Conservation (phyloP, 306 rosid genomes). For the Astragalus membranaceus region DNA sequence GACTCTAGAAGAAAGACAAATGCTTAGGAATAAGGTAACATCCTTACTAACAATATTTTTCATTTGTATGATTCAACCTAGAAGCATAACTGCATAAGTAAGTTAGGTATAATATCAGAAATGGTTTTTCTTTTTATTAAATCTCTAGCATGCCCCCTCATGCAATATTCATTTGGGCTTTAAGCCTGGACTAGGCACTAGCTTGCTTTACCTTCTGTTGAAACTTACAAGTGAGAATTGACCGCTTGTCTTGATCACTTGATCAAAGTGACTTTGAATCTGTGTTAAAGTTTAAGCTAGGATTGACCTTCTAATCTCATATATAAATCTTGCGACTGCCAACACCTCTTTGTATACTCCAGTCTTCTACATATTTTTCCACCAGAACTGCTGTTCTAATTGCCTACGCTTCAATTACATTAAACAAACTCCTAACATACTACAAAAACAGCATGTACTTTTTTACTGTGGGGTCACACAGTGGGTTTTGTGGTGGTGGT, state of each 20-base stretch:
- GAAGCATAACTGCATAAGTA: background rate
- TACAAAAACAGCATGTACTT: too few species aligned
- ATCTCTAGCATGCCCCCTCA: background rate
- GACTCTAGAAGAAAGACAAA: constrained; percentile 81
- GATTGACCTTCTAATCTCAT: too few species aligned
- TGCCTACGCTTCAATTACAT: too few species aligned
- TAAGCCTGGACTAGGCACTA: background rate
- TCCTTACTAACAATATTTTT: constrained; percentile 14
- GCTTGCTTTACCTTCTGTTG: background rate
- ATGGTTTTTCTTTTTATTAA: background rate
- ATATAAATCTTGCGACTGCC: too few species aligned
- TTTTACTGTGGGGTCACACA: too few species aligned
- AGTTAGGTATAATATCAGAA: background rate
- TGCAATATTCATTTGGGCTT: background rate
- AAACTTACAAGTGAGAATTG: background rate
- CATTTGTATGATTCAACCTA: constrained; percentile 2
- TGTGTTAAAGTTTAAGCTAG: background rate
- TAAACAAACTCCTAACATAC: too few species aligned
- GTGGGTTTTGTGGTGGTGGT: too few species aligned
- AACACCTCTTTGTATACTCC: too few species aligned
- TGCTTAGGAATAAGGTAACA: constrained; percentile 85
- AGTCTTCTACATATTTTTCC: too few species aligned
- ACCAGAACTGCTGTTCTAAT: too few species aligned
- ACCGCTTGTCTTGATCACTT: background rate
- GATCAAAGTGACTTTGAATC: constrained; percentile 1